These are phyloP conservation scores for Paracoccidioides brasiliensis DNA, from an alignment of 2,329 filamentous ascomycete genomes.

Conservation along the genomic window DNA sequence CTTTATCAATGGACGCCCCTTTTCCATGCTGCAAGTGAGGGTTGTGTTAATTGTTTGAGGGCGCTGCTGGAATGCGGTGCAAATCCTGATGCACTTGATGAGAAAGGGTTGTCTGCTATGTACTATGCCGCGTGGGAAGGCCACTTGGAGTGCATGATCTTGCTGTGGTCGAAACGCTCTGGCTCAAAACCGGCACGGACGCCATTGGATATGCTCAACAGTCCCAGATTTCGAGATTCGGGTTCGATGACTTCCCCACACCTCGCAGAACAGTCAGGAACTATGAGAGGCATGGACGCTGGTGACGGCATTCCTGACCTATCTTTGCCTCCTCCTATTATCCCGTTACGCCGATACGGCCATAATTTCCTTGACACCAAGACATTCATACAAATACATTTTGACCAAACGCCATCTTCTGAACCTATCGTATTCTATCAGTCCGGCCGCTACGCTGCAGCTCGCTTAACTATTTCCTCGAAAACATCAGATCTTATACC, in stretches of 20 bases:
- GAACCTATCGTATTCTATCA: conserved; percentile 91
- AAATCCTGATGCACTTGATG: conserved; percentile 67
- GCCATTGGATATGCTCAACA: conserved; percentile 24
- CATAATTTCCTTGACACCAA: conserved; percentile 98
- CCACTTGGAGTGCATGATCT: conserved; percentile 82
- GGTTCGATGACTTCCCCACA: conserved; percentile 9
- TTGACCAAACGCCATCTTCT: conserved; percentile 39
- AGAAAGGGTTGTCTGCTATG: conserved; percentile 87
- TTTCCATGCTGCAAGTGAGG: conserved; percentile 92
- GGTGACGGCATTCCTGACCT: conserved; percentile 78
- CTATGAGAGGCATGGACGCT: conserved; percentile 40
- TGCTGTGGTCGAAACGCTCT: conserved; percentile 44
- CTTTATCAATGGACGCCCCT: conserved; percentile 95
- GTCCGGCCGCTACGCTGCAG: conserved; percentile 88
- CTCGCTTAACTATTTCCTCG: conserved; percentile 87
- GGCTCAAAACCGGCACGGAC: conserved; percentile 14
- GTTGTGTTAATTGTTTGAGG: conserved; percentile 76
- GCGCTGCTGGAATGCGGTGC: conserved; percentile 68
- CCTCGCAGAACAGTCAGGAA: conserved; percentile 2
- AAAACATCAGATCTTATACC: conserved; percentile 94
- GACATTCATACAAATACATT: conserved; percentile 85
- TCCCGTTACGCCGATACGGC: conserved; percentile 83
- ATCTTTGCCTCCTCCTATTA: conserved; percentile 87
- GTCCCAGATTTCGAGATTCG: conserved; percentile 19
- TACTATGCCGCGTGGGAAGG: conserved; percentile 99